A percentile compares a stretch with the other conserved stretches of the same genome.
These are phyloP conservation scores for Pseudogymnoascus sp. DNA, from an alignment of 2,329 filamentous ascomycete genomes.

Conservation along the genomic window DNA sequence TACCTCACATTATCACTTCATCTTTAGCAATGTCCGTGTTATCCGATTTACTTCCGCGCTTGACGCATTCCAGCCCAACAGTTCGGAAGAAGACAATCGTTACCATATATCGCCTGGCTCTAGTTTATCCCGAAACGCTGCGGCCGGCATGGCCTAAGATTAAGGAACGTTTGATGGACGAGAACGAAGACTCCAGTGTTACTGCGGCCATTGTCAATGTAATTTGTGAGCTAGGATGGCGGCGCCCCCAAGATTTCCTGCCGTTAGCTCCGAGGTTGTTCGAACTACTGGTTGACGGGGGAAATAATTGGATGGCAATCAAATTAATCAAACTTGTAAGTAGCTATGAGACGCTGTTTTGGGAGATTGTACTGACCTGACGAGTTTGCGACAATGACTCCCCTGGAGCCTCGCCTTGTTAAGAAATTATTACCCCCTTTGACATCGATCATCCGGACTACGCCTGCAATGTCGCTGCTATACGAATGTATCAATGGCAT, in stretches of 20 bases:
- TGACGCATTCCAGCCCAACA: constrained; percentile 76
- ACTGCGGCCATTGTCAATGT: constrained; percentile 96
- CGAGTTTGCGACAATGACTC: constrained; percentile 89
- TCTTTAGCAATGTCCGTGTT: constrained; percentile 86
- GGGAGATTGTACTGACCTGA: constrained; percentile 55
- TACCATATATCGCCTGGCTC: constrained; percentile 81
- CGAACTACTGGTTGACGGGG: constrained; percentile 80
- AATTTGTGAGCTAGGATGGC: constrained; percentile 90
- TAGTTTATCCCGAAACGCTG: constrained; percentile 94
- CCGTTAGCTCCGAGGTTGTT: constrained; percentile 87
- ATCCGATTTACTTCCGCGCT: constrained; percentile 73
- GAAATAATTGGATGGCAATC: constrained; percentile 99
- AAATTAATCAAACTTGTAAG: constrained; percentile 92
- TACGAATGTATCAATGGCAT: constrained; percentile 99
- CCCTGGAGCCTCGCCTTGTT: constrained; percentile 81
- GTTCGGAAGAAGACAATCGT: constrained; percentile 95
- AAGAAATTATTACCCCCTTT: constrained; percentile 86
- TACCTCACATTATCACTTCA: constrained; percentile 92
- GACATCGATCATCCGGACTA: constrained; percentile 88
- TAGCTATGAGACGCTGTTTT: constrained; percentile 17
- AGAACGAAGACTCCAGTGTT: constrained; percentile 82
- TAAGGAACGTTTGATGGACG: constrained; percentile 86
- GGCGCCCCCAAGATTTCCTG: constrained; percentile 86
- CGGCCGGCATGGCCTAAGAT: constrained; percentile 95
- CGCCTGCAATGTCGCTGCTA: constrained; percentile 91